Evolutionary conservation across 495 filamentous ascomycete species (phyloP).

Genomic region (Neurospora sp.): DNA sequence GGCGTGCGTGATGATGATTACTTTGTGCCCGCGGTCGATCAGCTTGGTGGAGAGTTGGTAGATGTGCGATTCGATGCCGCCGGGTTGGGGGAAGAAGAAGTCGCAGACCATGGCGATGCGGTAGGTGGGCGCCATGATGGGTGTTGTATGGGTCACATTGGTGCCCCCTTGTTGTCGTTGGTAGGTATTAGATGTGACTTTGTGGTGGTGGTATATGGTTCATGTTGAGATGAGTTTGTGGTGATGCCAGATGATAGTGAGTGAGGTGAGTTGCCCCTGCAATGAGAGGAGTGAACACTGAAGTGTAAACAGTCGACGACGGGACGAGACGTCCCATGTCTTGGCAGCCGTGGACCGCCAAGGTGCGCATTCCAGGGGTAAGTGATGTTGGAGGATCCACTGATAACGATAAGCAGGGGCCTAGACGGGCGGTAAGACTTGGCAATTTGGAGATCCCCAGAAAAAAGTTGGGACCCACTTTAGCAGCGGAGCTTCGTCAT

Average conservation of each 20-base stretch:
- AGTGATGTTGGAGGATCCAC: background rate
- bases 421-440: constrained; percentile 8
- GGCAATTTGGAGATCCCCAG: constrained; percentile 8
- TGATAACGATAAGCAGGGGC: constrained; percentile 20
- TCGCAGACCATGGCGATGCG: constrained; percentile 87
- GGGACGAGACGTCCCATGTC: background rate
- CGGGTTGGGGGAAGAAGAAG: constrained; percentile 97
- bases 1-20: constrained; percentile 95
- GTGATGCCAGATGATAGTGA: background rate
- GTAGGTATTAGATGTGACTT: background rate
- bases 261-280: background rate
- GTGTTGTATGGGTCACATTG: background rate
- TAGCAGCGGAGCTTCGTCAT: background rate
- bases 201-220: background rate
- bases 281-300: background rate
- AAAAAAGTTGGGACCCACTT: constrained; percentile 10
- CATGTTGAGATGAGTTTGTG: background rate
- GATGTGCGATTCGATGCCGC: constrained; percentile 94
- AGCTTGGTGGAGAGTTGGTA: constrained; percentile 95
- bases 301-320: background rate
- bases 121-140: constrained; percentile 48
- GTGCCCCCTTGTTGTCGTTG: background rate
- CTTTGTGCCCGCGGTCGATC: constrained; percentile 94
- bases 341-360: background rate
- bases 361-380: background rate